These are phyloP conservation scores for Helotiales sp. DNA, from an alignment of 2,329 filamentous ascomycete species.

Conservation along the genomic window DNA sequence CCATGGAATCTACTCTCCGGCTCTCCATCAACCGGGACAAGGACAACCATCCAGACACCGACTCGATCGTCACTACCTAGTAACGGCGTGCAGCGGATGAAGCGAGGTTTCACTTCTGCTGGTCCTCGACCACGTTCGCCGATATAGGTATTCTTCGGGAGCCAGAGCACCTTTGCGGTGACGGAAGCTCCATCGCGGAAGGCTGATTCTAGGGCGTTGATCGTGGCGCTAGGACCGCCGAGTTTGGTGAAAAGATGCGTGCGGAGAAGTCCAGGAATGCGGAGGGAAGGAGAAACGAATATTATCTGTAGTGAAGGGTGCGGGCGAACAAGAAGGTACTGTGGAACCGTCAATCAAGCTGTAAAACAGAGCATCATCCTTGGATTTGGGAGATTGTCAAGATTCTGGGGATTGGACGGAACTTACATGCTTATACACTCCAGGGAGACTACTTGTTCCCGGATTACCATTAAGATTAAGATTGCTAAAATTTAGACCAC, in stretches of 20 bases:
- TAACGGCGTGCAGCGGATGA: conserved; percentile 75
- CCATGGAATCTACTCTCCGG: conserved; percentile 15
- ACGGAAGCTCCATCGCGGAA: conserved; percentile 67
- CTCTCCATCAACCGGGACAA: conserved; percentile 44
- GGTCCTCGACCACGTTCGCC: conserved; percentile 36
- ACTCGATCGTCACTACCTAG: conserved; percentile 64
- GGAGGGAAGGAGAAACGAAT: conserved; percentile 66
- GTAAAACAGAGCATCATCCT: too few relatives aligned
- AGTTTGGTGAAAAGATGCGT: conserved; percentile 54
- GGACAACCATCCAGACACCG: conserved; percentile 75
- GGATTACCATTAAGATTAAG: conserved; percentile 12
- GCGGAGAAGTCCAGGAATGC: conserved; percentile 65
- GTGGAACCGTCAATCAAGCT: not conserved
- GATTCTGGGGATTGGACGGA: not conserved
- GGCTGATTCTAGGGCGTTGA: conserved; percentile 52
- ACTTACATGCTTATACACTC: conserved; percentile 45
- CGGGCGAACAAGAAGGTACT: conserved; percentile 62
- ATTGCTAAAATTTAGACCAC: conserved; percentile 13
- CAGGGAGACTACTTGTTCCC: conserved; percentile 33
- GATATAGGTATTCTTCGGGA: conserved; percentile 42
- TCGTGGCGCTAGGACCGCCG: conserved; percentile 47
- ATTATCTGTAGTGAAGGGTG: conserved; percentile 65
- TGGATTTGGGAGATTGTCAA: too few relatives aligned
- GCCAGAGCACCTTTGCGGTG: conserved; percentile 72
- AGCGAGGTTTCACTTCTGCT: conserved; percentile 56